phyloP scores from a whole-genome alignment of 306 rosid genomes.

The Benincasa hispida region DNA sequence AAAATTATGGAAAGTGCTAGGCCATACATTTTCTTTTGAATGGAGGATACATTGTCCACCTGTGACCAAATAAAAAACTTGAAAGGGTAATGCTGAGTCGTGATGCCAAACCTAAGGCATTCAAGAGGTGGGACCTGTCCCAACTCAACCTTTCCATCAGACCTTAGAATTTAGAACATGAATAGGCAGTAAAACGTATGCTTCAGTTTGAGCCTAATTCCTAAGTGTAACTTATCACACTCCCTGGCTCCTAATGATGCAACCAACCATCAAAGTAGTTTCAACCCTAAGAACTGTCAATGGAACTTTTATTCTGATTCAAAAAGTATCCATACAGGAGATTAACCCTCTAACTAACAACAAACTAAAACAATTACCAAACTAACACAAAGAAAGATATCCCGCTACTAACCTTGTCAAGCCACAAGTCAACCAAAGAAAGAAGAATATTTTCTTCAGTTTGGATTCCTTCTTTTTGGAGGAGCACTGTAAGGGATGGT shows the following conservation, averaged over 20 bases:
- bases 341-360: neutral
- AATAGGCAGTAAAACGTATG: neutral
- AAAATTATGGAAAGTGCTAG: slow-evolving; percentile 79
- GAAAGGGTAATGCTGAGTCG: neutral
- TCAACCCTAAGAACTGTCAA: neutral
- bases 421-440: slow-evolving; percentile 85
- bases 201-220: neutral
- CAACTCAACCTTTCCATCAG: neutral
- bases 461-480: slow-evolving; percentile 54
- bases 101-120: slow-evolving; percentile 7
- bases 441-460: slow-evolving; percentile 73
- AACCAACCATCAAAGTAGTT: neutral
- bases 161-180: neutral
- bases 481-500: slow-evolving; percentile 54
- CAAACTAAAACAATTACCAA: neutral
- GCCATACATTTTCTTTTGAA: slow-evolving; percentile 80
- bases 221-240: neutral
- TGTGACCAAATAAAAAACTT: slow-evolving; percentile 20
- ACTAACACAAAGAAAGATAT: neutral
- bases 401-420: slow-evolving; percentile 65
- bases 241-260: neutral
- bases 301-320: neutral
- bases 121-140: neutral
- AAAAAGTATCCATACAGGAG: neutral
- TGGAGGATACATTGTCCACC: slow-evolving; percentile 81